These are phyloP conservation scores for Suillus placidus DNA, from an alignment of 768 basidiomycete genomes.

Conservation along the genomic window DNA sequence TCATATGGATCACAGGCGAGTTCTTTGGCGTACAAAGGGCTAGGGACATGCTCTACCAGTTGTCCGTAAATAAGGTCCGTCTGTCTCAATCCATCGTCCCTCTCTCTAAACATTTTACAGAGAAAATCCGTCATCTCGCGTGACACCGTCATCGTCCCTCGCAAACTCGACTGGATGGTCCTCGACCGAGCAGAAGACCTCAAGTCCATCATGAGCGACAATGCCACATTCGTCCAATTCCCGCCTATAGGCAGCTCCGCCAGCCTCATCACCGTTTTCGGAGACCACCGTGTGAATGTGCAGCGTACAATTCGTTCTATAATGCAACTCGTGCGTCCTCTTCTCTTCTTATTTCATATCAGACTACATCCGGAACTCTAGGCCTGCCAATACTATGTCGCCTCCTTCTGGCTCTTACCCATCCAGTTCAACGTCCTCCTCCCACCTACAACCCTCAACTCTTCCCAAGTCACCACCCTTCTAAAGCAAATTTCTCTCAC, in stretches of 20 bases:
- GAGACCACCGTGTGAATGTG: slow-evolving; percentile 92
- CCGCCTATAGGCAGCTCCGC: slow-evolving; percentile 91
- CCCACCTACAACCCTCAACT: slow-evolving; percentile 79
- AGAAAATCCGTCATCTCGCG: slow-evolving; percentile 87
- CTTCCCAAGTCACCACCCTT: slow-evolving; percentile 79
- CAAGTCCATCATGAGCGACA: slow-evolving; percentile 92
- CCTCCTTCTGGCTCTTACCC: slow-evolving; percentile 96
- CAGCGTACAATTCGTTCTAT: slow-evolving; percentile 91
- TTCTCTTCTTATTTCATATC: not conserved
- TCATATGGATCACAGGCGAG: slow-evolving; percentile 97
- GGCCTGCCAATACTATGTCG: slow-evolving; percentile 95
- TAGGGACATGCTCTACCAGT: slow-evolving; percentile 90
- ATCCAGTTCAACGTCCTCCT: slow-evolving; percentile 91
- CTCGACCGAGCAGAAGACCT: slow-evolving; percentile 95
- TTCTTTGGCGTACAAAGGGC: slow-evolving; percentile 96
- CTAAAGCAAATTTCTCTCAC: slow-evolving; percentile 85
- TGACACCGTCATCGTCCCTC: slow-evolving; percentile 91
- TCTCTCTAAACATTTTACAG: slow-evolving; percentile 42
- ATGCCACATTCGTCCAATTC: slow-evolving; percentile 93
- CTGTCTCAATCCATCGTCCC: not conserved
- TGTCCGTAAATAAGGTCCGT: slow-evolving; percentile 80
- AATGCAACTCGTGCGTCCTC: slow-evolving; percentile 83
- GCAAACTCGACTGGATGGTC: slow-evolving; percentile 98
- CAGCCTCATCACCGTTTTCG: slow-evolving; percentile 91
- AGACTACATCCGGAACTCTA: slow-evolving; percentile 37